These are phyloP conservation scores for Leccinum sublutescens DNA, from an alignment of 768 basidiomycete species.

Conservation along the genomic window DNA sequence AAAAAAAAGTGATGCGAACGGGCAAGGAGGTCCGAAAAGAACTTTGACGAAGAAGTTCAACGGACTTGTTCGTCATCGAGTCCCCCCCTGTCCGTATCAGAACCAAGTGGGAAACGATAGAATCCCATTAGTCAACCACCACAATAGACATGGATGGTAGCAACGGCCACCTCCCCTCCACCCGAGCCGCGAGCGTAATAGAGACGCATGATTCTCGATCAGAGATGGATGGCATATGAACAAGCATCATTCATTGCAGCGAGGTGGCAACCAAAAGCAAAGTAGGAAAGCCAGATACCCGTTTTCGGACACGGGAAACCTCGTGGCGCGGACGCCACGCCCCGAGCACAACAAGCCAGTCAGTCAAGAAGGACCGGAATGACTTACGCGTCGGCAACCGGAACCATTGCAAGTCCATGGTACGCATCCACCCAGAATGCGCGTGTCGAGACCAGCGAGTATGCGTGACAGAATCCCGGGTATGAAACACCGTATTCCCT, in stretches of 20 bases:
- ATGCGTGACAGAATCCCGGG: constrained; percentile 35
- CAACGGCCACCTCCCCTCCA: constrained; percentile 19
- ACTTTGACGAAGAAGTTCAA: neutral
- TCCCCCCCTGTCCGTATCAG: neutral
- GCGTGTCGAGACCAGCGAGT: constrained; percentile 72
- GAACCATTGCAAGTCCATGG: constrained; percentile 80
- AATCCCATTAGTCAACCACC: constrained; percentile 9
- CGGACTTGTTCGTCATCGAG: neutral
- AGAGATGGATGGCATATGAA: constrained; percentile 18
- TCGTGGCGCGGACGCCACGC: constrained; percentile 18
- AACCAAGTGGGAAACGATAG: neutral
- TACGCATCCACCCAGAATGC: constrained; percentile 83
- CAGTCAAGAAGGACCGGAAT: neutral
- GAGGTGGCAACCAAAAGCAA: constrained; percentile 12
- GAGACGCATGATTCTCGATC: constrained; percentile 19
- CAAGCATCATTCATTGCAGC: constrained; percentile 7
- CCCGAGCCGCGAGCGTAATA: constrained; percentile 10
- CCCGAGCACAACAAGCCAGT: neutral
- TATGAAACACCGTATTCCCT: constrained; percentile 21
- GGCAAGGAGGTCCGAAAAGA: neutral
- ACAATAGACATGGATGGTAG: constrained; percentile 16
- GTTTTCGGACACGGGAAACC: constrained; percentile 12
- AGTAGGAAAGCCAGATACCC: constrained; percentile 4
- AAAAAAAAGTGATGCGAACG: neutral
- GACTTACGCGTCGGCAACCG: constrained; percentile 78